Conservation (phyloP, 1,284 basidiomycete species). For the Cystobasidiaceae sp. region DNA sequence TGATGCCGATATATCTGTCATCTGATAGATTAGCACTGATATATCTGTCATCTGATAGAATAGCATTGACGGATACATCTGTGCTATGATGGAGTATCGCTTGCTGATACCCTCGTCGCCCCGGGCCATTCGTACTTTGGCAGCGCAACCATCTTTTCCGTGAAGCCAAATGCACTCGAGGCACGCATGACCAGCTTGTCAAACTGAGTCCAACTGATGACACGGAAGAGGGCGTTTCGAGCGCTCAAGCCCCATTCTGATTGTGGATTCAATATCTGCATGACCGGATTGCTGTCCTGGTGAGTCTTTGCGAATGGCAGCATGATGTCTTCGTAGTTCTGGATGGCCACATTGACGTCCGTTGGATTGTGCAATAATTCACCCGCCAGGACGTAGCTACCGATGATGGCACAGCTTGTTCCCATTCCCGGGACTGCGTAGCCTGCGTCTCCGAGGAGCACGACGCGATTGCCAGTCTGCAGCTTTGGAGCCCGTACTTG, state of each 20-base stretch:
- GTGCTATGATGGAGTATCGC: too few species aligned
- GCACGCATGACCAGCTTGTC: background rate
- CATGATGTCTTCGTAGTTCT: background rate
- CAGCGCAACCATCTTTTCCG: background rate
- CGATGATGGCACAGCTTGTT: background rate
- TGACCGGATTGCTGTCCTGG: background rate
- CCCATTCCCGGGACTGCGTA: background rate
- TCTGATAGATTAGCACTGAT: too few species aligned
- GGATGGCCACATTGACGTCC: background rate
- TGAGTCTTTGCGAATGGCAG: background rate
- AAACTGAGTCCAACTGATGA: background rate
- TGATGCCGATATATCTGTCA: too few species aligned
- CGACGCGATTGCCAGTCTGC: background rate
- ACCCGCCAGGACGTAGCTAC: background rate
- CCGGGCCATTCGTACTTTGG: background rate
- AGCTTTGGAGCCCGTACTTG: background rate
- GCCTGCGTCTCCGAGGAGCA: background rate
- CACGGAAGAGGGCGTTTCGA: background rate
- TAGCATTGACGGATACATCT: too few species aligned
- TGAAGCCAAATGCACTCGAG: background rate
- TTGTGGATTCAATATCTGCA: background rate
- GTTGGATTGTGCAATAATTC: background rate
- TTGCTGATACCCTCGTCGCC: too few species aligned
- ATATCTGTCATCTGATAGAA: too few species aligned
- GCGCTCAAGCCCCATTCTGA: background rate